Evolutionary conservation across 1,284 basidiomycete species (phyloP), one percentile per base, ranked within the genome.

Genomic region (Volvariella surrecta): DNA sequence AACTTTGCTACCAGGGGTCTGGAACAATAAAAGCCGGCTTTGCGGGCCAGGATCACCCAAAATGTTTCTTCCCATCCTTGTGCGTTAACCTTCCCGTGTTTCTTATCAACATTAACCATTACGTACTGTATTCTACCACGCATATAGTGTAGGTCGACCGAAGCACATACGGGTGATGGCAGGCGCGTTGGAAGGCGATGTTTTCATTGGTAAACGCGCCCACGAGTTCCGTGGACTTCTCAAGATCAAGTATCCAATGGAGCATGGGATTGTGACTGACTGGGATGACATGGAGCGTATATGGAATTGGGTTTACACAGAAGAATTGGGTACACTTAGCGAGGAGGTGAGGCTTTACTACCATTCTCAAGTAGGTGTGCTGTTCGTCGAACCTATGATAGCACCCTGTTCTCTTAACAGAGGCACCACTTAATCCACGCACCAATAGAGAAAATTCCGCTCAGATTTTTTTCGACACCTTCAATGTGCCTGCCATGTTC

Each of bases 251-350:
- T 97, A 97, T 60, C 94, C 94, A n/a, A 96, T 98, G 80, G 90
- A 94, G 59, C 89, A 93, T 62, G 90, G 90, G 15, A 87, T 93
- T 46, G 89, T 93, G 3, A 90, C 88, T 20, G 90, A 97, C 67
- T 97, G 93, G 93, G 93, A 97, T 59, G 93, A 97, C 58, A 97
- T 97, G 93, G 93, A 97, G 63, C 79, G 89, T 45, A 95, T 97
- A 75, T 97, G 93, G 93, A 87, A 77, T 52, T 94, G 91, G 83
- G 88, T 97, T 37, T 98, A 97, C 60, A 83, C 87, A 15, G 92
- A 96, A 59, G 94, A 96, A 54, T 71, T 98, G 40, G 88, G 89
- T 28, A 96, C 93, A 6, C 67, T 96, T 54, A 92, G 89, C 56
- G 94, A 98, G 70, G 94, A 98, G 79, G 93, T 93, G 51, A 47